These are phyloP conservation scores for Papiliotrema nemorosa DNA, from an alignment of 1,284 basidiomycete species.

Conservation along the genomic window DNA sequence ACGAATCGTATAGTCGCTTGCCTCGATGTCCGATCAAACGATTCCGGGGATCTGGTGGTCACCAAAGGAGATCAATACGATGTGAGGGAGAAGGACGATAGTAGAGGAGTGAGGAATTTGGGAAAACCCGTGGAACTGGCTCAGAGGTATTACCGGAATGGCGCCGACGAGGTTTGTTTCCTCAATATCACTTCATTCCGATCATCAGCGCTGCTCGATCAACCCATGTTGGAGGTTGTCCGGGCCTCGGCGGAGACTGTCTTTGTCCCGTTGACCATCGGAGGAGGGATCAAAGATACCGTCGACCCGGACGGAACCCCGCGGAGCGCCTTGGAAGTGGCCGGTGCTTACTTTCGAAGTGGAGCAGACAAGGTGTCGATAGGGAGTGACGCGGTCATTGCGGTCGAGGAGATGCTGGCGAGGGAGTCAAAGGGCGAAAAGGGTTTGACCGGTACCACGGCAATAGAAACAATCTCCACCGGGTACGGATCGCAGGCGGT, in stretches of 20 bases:
- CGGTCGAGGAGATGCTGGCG: constrained; percentile 76
- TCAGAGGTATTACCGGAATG: constrained; percentile 76
- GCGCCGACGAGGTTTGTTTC: constrained; percentile 95
- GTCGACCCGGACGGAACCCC: constrained; percentile 91
- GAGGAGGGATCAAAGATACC: constrained; percentile 95
- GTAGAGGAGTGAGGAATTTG: constrained; percentile 88
- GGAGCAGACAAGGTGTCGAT: constrained; percentile 95
- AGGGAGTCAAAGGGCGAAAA: constrained; percentile 51
- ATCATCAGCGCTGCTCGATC: constrained; percentile 87
- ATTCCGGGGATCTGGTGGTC: constrained; percentile 93
- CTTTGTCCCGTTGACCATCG: constrained; percentile 98
- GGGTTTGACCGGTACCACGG: constrained; percentile 59
- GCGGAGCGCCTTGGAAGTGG: constrained; percentile 86
- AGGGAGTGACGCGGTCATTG: constrained; percentile 90
- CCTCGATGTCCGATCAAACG: constrained; percentile 96
- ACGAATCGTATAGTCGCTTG: constrained; percentile 96
- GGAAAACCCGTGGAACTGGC: constrained; percentile 96
- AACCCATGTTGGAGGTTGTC: constrained; percentile 97
- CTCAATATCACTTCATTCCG: constrained; percentile 99
- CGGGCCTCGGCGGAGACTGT: constrained; percentile 82
- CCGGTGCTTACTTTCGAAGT: constrained; percentile 91
- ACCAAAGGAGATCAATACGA: constrained; percentile 99
- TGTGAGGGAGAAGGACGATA: constrained; percentile 74
- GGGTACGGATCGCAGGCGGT: constrained; percentile 96
- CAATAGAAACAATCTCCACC: constrained; percentile 87